Percentiles rank a stretch among this genome's conserved stretches.
phyloP scores from a whole-genome alignment of 495 filamentous ascomycete species.

The Pseudomonodictys pantanalensis region DNA sequence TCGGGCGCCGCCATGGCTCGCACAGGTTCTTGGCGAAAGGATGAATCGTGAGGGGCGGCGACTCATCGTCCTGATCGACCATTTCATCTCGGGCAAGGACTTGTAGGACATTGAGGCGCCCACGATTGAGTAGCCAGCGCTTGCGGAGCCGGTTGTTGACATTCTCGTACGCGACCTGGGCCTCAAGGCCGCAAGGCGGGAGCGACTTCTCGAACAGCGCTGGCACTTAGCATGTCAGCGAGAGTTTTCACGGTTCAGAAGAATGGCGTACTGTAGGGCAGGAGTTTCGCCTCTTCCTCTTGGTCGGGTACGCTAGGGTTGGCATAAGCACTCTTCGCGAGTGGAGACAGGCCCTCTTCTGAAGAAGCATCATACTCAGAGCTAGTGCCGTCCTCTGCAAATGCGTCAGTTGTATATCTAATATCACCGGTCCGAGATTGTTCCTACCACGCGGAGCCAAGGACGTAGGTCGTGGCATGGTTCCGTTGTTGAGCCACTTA shows the following conservation, averaged over 20 bases:
- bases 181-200: conserved; percentile 15
- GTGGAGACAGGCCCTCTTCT: not conserved
- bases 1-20: conserved; percentile 27
- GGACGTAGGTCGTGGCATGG: no score
- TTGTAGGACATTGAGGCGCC: conserved; percentile 10
- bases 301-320: no score
- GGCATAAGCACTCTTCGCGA: no score
- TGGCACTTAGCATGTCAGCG: conserved; percentile 18
- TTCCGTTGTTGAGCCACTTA: no score
- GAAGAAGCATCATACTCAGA: not conserved
- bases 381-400: no score
- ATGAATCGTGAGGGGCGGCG: not conserved
- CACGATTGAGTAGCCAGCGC: conserved; percentile 16
- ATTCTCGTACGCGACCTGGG: conserved; percentile 29
- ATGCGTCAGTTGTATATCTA: no score
- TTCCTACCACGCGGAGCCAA: no score
- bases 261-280: conserved; percentile 16
- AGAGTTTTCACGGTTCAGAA: no score
- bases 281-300: conserved; percentile 2
- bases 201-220: conserved; percentile 17
- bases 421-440: no score
- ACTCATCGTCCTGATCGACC: not conserved
- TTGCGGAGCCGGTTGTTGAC: conserved; percentile 16
- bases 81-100: conserved; percentile 10
- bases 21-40: conserved; percentile 1